Evolutionary conservation across 1,284 basidiomycete species (phyloP), one percentile per base, ranked within the genome.

Genomic region (Sphagnurus paluster): DNA sequence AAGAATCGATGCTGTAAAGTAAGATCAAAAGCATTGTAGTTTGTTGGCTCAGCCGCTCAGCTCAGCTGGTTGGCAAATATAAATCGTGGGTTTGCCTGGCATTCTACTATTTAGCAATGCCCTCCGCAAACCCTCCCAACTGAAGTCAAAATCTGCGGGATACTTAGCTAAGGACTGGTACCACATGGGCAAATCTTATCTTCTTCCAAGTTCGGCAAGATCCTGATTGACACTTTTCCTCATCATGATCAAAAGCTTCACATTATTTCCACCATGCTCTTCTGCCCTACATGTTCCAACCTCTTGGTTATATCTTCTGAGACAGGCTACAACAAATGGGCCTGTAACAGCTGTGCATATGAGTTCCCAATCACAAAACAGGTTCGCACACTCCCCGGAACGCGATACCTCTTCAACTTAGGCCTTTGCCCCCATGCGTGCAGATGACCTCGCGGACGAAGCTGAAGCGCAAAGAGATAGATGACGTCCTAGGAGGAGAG

Each of bases 271-370:
- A 37, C 26, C 23, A 93, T 94, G 93, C 76, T 96, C 21, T 97
- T 97, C 75, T 98, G 96, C 63, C 95, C 95, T 28, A 93, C 89
- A 45, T 99, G 96, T 64, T 84, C 92, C 37, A 98, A 98, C 66
- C 77, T 93, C 48, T 81, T 98, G 13, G 82, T 93, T 42, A 90
- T 98, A 42, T 86, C 84, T 8, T 70, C 79, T 4, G 85, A 84
- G 56, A 84, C 77, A 4, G 87, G 80, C 3, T 80, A 74, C 66
- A 93, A 91, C 69, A 92, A 92, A 72, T 98, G 93, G 91, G 86
- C 87, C 0, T 98, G 94, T 63, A 90, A 91, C 59, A 90, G 91
- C 2, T 98, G 95, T 62, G 88, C 96, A 1, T 98, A 98, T 66
- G 93, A 98, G 57, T 95, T 95, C 64, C 90, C 93, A 1, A 94